These are phyloP conservation scores for Pichia sp. DNA, from an alignment of 1,139 yeast species.

Conservation along the genomic window DNA sequence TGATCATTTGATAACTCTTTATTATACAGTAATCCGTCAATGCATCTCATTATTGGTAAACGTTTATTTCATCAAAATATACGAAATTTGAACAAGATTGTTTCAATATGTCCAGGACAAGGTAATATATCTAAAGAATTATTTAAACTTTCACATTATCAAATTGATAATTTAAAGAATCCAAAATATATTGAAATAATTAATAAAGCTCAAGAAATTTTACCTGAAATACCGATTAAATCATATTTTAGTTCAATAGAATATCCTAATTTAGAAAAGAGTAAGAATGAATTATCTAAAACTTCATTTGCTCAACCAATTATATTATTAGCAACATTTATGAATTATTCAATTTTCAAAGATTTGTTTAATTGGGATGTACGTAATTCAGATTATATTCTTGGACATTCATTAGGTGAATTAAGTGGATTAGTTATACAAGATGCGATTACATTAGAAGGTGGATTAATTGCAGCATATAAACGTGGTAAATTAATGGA, in stretches of 20 bases:
- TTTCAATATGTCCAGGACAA: slow-evolving; percentile 16
- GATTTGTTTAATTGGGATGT: slow-evolving; percentile 19
- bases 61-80: slow-evolving; percentile 1
- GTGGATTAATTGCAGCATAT: slow-evolving; percentile 24
- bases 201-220: slow-evolving; percentile 1
- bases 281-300: slow-evolving; percentile 13
- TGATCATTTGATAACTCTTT: background rate
- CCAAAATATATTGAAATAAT: slow-evolving; percentile 3
- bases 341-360: slow-evolving; percentile 19
- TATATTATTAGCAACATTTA: slow-evolving; percentile 24
- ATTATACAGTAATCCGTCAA: too few species aligned
- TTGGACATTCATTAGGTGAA: slow-evolving; percentile 34
- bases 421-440: slow-evolving; percentile 26
- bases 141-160: slow-evolving; percentile 12
- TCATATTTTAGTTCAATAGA: slow-evolving; percentile 5
- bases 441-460: slow-evolving; percentile 21
- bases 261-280: slow-evolving; percentile 2
- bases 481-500: slow-evolving; percentile 31
- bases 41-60: background rate
- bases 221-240: slow-evolving; percentile 7
- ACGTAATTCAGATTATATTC: slow-evolving; percentile 18
- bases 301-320: slow-evolving; percentile 32
- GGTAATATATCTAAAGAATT: slow-evolving; percentile 14
- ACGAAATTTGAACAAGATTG: background rate
- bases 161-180: slow-evolving; percentile 5